phyloP scores from a whole-genome alignment of 805 yeast genomes.

The Priceomyces melissophilus region DNA sequence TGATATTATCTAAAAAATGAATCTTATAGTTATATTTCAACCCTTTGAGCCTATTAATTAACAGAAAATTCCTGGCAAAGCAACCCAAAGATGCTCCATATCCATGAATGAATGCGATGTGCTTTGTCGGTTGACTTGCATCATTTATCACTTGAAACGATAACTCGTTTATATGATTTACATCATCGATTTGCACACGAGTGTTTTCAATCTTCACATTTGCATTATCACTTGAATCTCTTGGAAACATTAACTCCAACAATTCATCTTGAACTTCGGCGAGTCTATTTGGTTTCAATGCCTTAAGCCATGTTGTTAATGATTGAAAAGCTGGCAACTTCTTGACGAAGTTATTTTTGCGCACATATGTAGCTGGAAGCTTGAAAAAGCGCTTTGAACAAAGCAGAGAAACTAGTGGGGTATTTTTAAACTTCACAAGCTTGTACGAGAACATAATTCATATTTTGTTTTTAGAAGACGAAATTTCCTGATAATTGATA shows the following conservation, averaged over 20 bases:
- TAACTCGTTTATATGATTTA: slow-evolving; percentile 34
- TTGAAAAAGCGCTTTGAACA: slow-evolving; percentile 4
- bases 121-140: slow-evolving; percentile 23
- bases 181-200: slow-evolving; percentile 19
- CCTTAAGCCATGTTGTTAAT: slow-evolving; percentile 20
- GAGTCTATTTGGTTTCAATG: slow-evolving; percentile 23
- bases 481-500: too few relatives aligned
- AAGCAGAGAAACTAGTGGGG: too few relatives aligned
- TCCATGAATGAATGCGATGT: slow-evolving; percentile 54
- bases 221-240: slow-evolving; percentile 16
- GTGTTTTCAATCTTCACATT: slow-evolving; percentile 16
- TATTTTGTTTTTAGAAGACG: too few relatives aligned
- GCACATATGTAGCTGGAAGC: slow-evolving; percentile 15
- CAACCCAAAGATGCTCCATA: slow-evolving; percentile 56
- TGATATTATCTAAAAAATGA: slow-evolving; percentile 48
- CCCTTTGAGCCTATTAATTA: slow-evolving; percentile 28
- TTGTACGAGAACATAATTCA: too few relatives aligned
- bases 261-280: slow-evolving; percentile 31
- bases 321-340: slow-evolving; percentile 14
- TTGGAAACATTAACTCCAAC: slow-evolving; percentile 32
- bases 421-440: too few relatives aligned
- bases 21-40: slow-evolving; percentile 37
- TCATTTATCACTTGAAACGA: slow-evolving; percentile 27
- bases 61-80: slow-evolving; percentile 51
- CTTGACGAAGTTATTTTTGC: slow-evolving; percentile 8